Conservation (phyloP, 345 rosid genomes). For the Aegle marmelos region DNA sequence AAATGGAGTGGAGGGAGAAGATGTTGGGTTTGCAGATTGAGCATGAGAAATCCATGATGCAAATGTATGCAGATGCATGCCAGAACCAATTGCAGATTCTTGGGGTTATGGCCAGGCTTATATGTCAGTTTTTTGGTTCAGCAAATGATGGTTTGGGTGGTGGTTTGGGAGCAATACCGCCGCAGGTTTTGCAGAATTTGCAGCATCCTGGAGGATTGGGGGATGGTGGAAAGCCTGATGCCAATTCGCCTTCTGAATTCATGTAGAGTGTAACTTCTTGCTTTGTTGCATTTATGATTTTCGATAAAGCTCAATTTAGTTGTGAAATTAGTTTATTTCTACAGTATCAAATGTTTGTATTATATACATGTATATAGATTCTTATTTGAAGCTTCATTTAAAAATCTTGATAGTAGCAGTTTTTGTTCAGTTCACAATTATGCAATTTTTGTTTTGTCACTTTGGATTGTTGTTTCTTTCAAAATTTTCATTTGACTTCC, state of each 20-base stretch:
- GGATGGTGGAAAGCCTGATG: conserved; percentile 55
- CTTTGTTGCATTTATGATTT: too few species aligned
- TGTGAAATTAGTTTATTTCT: background rate
- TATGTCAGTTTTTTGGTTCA: conserved; percentile 60
- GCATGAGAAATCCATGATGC: conserved; percentile 71
- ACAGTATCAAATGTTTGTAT: background rate
- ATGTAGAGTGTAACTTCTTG: conserved; percentile 26
- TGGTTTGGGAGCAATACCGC: conserved; percentile 48
- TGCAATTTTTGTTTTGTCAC: background rate
- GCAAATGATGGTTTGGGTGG: conserved; percentile 53
- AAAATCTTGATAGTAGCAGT: background rate
- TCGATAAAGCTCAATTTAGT: background rate
- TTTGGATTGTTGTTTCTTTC: background rate
- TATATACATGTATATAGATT: background rate
- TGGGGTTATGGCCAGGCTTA: conserved; percentile 59
- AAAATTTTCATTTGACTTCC: background rate
- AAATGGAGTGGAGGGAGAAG: conserved; percentile 77
- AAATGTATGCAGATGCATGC: conserved; percentile 67
- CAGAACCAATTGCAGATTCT: conserved; percentile 77
- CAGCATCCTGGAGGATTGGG: conserved; percentile 60
- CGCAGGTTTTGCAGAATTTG: conserved; percentile 69
- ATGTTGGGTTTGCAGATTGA: conserved; percentile 60
- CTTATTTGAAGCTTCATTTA: background rate
- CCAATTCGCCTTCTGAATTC: conserved; percentile 73
- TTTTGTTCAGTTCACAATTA: background rate